Evolutionary conservation across 208 protist genomes (phyloP).

Genomic region (Leishmania lainsoni): DNA sequence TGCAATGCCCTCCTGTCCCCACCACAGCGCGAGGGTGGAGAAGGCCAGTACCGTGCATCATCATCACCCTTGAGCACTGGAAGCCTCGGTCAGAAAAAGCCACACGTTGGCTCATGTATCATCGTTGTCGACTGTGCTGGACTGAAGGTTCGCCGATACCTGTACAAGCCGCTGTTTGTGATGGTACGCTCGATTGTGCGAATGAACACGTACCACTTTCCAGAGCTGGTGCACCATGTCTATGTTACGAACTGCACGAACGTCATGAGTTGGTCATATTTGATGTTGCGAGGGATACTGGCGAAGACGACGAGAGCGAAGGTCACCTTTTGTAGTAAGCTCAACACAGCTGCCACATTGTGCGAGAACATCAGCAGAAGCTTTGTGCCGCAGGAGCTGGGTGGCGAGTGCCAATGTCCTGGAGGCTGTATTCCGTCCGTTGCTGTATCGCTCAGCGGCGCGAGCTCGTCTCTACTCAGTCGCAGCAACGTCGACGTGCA

Average conservation of each 20-base stretch:
- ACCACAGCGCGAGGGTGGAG: background rate
- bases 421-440: conserved; percentile 42
- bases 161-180: conserved; percentile 37
- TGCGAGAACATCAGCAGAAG: conserved; percentile 43
- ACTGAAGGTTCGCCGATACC: conserved; percentile 31
- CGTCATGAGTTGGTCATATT: conserved; percentile 37
- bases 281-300: conserved; percentile 29
- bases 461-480: background rate
- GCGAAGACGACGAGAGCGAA: conserved; percentile 38
- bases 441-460: background rate
- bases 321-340: conserved; percentile 46
- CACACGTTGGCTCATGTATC: conserved; percentile 32
- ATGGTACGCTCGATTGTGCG: conserved; percentile 45
- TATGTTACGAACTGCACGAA: conserved; percentile 59
- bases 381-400: conserved; percentile 45
- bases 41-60: background rate
- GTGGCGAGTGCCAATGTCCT: conserved; percentile 49
- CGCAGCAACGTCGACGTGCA: background rate
- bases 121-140: conserved; percentile 55
- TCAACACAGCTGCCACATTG: conserved; percentile 35
- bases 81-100: conserved; percentile 17
- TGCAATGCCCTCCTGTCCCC: conserved; percentile 18
- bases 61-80: background rate
- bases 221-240: conserved; percentile 57
- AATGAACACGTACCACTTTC: conserved; percentile 49